Base-by-base conservation (phyloP, 768 basidiomycete species). In the Podaxis sp. region DNA sequence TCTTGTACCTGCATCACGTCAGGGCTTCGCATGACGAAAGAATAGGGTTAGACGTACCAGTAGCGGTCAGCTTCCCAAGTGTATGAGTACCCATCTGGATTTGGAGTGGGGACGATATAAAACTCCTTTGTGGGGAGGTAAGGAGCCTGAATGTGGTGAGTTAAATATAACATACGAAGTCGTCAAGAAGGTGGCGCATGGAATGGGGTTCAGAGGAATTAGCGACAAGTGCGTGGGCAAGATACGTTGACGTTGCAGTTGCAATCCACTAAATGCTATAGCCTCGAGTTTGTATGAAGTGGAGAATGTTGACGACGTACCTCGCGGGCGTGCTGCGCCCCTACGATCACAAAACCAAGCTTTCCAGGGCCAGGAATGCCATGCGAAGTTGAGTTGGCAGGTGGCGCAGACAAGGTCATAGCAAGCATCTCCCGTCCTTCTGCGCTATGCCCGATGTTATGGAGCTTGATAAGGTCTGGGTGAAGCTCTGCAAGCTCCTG, bases 241-340 rank as follows among this genome's bases (percentile, higher is more conserved):
- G 70, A 70, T 93, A 93, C 11, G 90, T 76, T 0, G 89, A 78
- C 0, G 91, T 83, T 0, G 91, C 81, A 0, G 90, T 87, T 2
- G 91, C 88, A 56, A 95, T 82, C 93, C 93, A 95, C 88, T 93
- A 62, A 17, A 1, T 29, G 29, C n/a, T 17, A 47, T 66, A 54
- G 59, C 52, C 36, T 37, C 15, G 25, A 55, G 49, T 22, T 12
- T 22, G 33, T 53, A 27, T 38, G 27, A 13, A 63, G 50, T 19
- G 47, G 33, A 52, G 22, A 41, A 43, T 9, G 38, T 56, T 61
- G 59, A 5, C 68, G 65, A 58, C 84, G 36, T 54, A 87, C 89
- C 80, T 91, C 91, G 50, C 91, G 77, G 17, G 88, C 89, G 70
- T 93, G 91, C 68, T 89, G 89, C 0, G 89, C 87, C 15, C 89